Conservation (phyloP, 805 yeast genomes). For the Pichia cephalocereana region DNA sequence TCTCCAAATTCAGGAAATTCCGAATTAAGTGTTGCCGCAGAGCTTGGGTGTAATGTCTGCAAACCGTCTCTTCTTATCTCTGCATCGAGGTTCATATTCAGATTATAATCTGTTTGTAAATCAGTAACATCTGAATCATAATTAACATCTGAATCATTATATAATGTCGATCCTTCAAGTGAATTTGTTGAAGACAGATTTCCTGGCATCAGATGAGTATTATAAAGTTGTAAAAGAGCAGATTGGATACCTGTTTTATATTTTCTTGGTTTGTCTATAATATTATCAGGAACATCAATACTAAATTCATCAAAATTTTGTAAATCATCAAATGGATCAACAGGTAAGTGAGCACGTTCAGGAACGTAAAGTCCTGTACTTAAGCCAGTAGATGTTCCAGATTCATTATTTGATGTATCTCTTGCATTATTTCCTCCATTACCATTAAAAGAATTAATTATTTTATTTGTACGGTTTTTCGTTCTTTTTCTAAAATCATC, state of each 20-base stretch:
- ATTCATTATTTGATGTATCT: neutral
- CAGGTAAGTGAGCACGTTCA: slow-evolving; percentile 5
- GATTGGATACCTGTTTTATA: slow-evolving; percentile 86
- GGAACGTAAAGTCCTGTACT: slow-evolving; percentile 5
- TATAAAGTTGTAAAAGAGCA: slow-evolving; percentile 63
- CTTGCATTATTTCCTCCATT: neutral
- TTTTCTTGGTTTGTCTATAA: slow-evolving; percentile 33
- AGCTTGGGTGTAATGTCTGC: neutral
- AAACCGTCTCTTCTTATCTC: slow-evolving; percentile 4
- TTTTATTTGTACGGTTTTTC: neutral
- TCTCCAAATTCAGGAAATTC: slow-evolving; percentile 1
- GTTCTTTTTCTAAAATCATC: slow-evolving; percentile 17
- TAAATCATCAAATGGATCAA: slow-evolving; percentile 18
- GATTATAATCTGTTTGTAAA: neutral
- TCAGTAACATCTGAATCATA: neutral
- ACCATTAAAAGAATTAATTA: neutral
- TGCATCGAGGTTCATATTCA: slow-evolving; percentile 3
- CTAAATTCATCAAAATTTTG: slow-evolving; percentile 21
- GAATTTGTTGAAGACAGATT: neutral
- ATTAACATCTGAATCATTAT: neutral
- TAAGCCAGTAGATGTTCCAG: neutral
- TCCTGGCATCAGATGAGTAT: slow-evolving; percentile 26
- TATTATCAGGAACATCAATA: slow-evolving; percentile 43
- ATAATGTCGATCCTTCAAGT: neutral
- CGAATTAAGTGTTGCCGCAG: neutral